These are phyloP conservation scores for Pilasporangium apinafurcum DNA, from an alignment of 352 stramenopile species.

Conservation along the genomic window DNA sequence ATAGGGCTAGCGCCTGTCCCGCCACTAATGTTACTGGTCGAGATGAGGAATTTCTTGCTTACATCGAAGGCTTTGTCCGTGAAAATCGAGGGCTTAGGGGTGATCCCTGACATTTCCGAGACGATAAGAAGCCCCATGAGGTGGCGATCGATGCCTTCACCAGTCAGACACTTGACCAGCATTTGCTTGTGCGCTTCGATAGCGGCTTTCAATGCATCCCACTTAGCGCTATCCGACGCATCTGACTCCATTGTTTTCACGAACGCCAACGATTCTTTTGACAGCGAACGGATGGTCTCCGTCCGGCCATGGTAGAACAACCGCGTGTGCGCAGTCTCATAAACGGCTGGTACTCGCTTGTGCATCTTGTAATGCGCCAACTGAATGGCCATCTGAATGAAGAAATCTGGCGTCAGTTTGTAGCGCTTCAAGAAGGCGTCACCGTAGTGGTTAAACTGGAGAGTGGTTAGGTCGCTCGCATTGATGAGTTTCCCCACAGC, in stretches of 20 bases:
- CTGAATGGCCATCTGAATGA: constrained; percentile 96
- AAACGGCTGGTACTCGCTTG: constrained; percentile 90
- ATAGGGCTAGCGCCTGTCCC: constrained; percentile 92
- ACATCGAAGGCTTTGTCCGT: constrained; percentile 90
- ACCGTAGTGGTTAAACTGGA: constrained; percentile 92
- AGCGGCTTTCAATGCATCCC: constrained; percentile 84
- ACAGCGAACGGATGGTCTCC: constrained; percentile 87
- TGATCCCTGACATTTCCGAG: constrained; percentile 87
- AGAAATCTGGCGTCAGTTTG: constrained; percentile 96
- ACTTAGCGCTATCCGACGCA: constrained; percentile 55
- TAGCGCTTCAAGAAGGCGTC: constrained; percentile 90
- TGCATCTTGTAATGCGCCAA: constrained; percentile 96
- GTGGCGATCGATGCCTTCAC: constrained; percentile 93
- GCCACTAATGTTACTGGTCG: constrained; percentile 93
- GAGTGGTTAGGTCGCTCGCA: constrained; percentile 85
- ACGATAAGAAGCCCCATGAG: constrained; percentile 95
- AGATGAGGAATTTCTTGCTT: constrained; percentile 94
- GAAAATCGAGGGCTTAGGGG: constrained; percentile 87
- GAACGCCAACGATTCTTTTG: constrained; percentile 87
- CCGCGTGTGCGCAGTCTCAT: constrained; percentile 97
- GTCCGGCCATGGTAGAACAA: constrained; percentile 97
- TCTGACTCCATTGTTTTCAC: constrained; percentile 86
- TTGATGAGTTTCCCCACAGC: constrained; percentile 91
- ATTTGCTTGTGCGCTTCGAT: constrained; percentile 91
- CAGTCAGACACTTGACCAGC: constrained; percentile 76